A percentile compares a stretch with the other conserved stretches of the same genome.
Evolutionary conservation across 805 yeast species (phyloP).

Genomic region (Yueomyces sinensis): DNA sequence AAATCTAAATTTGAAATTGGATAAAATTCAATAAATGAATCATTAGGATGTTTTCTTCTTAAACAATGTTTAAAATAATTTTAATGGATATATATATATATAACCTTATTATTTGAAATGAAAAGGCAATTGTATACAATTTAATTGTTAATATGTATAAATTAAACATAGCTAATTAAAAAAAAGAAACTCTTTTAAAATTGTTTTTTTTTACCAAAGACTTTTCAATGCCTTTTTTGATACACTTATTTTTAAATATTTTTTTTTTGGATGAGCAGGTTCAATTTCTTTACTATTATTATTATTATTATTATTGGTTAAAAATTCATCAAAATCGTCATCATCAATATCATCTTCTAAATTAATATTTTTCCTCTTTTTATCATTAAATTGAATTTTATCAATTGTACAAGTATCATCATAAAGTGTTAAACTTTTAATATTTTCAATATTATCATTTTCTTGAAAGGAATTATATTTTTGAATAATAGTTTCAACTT

Average conservation of each 20-base stretch:
- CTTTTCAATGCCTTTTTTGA: conserved; percentile 22
- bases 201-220: conserved; percentile 18
- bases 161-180: no score
- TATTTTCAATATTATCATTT: no score
- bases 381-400: conserved; percentile 2
- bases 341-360: conserved; percentile 9
- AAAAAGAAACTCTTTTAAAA: no score
- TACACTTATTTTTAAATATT: conserved; percentile 18
- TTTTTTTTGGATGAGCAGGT: conserved; percentile 9
- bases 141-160: no score
- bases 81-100: no score
- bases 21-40: no score
- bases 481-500: conserved; percentile 6
- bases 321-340: conserved; percentile 3
- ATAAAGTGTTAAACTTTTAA: conserved; percentile 10
- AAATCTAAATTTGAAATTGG: no score
- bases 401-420: conserved; percentile 8
- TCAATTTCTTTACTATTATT: neutral
- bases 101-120: no score
- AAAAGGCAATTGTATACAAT: no score
- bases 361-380: conserved; percentile 13
- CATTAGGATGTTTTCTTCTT: no score
- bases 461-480: conserved; percentile 3
- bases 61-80: no score
- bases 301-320: no score